A percentile compares a stretch with the other conserved stretches of the same genome.
Evolutionary conservation across 2,329 filamentous ascomycete species (phyloP).

Genomic region (Clarireedia hainanense): DNA sequence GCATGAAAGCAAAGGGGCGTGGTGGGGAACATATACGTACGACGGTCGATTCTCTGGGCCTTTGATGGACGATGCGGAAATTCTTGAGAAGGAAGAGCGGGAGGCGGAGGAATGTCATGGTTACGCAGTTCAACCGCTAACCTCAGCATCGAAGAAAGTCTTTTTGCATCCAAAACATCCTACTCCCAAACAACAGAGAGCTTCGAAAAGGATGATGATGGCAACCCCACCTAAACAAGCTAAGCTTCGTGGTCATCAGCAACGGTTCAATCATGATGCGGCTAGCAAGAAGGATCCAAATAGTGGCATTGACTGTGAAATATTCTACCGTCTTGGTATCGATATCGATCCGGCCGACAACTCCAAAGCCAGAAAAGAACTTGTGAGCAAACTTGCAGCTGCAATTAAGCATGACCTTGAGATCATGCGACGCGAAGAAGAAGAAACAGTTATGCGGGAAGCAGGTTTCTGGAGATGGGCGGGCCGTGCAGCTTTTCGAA

Average conservation of each 20-base stretch:
- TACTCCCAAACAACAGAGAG: constrained; percentile 24
- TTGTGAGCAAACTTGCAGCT: constrained; percentile 21
- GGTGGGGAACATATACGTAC: constrained; percentile 22
- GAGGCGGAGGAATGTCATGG: neutral
- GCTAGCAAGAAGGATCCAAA: constrained; percentile 12
- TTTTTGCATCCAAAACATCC: constrained; percentile 14
- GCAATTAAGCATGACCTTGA: constrained; percentile 24
- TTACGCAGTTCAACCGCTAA: constrained; percentile 1
- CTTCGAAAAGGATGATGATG: constrained; percentile 15
- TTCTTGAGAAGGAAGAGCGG: neutral
- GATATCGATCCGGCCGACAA: constrained; percentile 17
- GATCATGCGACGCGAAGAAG: constrained; percentile 21
- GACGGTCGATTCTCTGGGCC: constrained; percentile 4
- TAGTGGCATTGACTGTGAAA: constrained; percentile 20
- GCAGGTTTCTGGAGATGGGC: constrained; percentile 29
- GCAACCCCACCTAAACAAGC: constrained; percentile 13
- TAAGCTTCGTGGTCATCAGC: constrained; percentile 15
- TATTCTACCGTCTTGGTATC: constrained; percentile 25
- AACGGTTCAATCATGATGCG: constrained; percentile 13
- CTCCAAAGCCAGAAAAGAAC: constrained; percentile 21
- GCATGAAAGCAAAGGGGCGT: constrained; percentile 25
- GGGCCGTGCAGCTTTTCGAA: constrained; percentile 19
- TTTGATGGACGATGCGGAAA: neutral
- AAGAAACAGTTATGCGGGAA: constrained; percentile 21
- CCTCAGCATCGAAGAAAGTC: neutral